Conservation (phyloP, 768 basidiomycete species). For the Suillus clintonianus region DNA sequence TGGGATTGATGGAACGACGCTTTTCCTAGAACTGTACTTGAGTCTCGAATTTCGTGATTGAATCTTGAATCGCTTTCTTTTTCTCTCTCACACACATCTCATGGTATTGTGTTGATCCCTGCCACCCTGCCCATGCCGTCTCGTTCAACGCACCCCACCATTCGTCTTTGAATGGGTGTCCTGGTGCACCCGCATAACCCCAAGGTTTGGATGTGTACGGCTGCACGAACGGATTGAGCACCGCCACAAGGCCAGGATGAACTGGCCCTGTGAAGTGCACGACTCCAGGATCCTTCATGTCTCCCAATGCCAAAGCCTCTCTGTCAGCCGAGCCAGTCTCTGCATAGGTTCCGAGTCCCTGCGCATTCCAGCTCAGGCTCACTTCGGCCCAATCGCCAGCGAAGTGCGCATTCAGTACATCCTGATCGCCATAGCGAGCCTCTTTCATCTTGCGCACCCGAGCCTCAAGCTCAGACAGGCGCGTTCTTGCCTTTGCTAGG, state of each 20-base stretch:
- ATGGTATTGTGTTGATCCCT: conserved; percentile 23
- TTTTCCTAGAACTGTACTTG: background rate
- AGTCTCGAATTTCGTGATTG: background rate
- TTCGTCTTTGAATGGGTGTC: conserved; percentile 47
- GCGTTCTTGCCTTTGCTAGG: conserved; percentile 39
- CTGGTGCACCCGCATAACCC: conserved; percentile 55
- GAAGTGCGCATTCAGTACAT: conserved; percentile 51
- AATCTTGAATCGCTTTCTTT: conserved; percentile 12
- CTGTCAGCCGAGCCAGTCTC: conserved; percentile 36
- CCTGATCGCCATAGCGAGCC: conserved; percentile 47
- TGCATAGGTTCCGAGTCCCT: conserved; percentile 58
- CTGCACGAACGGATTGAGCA: conserved; percentile 54
- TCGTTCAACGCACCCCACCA: conserved; percentile 48
- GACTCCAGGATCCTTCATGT: conserved; percentile 44
- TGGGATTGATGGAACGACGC: background rate
- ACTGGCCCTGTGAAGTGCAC: conserved; percentile 63
- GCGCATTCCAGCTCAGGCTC: conserved; percentile 53
- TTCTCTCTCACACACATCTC: conserved; percentile 16
- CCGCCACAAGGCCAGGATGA: conserved; percentile 44
- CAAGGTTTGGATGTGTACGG: conserved; percentile 58
- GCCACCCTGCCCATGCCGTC: conserved; percentile 45
- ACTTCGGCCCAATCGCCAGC: conserved; percentile 43
- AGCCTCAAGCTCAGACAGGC: conserved; percentile 25
- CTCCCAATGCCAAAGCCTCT: conserved; percentile 30
- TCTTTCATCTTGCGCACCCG: conserved; percentile 27